Percentiles rank a stretch among this genome's conserved stretches.
phyloP scores from a whole-genome alignment of 169 alveolate genomes.

The Plasmodium gallinaceum region DNA sequence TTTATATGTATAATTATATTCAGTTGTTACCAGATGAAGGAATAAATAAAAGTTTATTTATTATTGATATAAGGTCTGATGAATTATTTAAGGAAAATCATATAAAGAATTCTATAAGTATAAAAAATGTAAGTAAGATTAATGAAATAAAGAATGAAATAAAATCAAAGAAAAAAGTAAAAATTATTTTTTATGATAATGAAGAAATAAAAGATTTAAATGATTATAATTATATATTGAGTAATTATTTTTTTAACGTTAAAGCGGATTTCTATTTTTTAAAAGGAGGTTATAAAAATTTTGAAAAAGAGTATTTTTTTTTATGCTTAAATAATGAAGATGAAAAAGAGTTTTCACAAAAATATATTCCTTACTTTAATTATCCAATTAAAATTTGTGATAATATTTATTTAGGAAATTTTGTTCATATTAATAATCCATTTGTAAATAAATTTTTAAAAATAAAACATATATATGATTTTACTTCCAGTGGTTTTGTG shows the following conservation, averaged over 20 bases:
- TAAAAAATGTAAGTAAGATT: constrained; percentile 5
- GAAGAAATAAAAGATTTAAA: not conserved
- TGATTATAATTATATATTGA: constrained; percentile 1
- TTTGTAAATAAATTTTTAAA: constrained; percentile 13
- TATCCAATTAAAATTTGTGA: constrained; percentile 60
- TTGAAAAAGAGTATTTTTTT: constrained; percentile 48
- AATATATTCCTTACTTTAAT: not conserved
- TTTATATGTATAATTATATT: constrained; percentile 55
- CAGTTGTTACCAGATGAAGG: constrained; percentile 55
- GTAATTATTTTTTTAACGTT: constrained; percentile 17
- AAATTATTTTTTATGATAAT: constrained; percentile 45
- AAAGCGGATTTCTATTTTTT: constrained; percentile 56
- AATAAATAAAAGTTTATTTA: constrained; percentile 19
- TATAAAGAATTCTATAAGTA: constrained; percentile 31
- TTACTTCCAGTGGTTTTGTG: constrained; percentile 37
- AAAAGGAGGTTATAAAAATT: constrained; percentile 61
- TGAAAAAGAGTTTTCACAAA: not conserved
- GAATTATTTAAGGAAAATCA: constrained; percentile 6
- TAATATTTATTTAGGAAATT: constrained; percentile 41
- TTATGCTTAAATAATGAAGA: constrained; percentile 9
- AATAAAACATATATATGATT: constrained; percentile 59
- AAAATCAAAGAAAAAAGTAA: constrained; percentile 5
- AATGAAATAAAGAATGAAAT: constrained; percentile 32
- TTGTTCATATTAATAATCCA: constrained; percentile 42
- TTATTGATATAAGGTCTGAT: constrained; percentile 34